phyloP scores from a whole-genome alignment of 495 filamentous ascomycete genomes.

The Endocarpon pusillum region DNA sequence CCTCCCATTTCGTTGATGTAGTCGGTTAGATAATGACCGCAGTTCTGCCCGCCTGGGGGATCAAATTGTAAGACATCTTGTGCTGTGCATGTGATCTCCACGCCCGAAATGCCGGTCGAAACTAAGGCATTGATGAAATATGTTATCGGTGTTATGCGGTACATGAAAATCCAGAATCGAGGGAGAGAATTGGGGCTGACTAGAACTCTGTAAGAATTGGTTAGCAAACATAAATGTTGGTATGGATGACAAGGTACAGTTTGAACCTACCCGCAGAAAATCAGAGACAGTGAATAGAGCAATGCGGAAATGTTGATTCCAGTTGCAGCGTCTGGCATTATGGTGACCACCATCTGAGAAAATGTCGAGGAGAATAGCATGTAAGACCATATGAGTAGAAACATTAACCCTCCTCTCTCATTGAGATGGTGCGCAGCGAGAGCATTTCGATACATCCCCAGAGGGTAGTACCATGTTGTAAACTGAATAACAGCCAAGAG shows the following conservation, averaged over 20 bases:
- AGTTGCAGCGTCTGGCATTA: conserved; percentile 42
- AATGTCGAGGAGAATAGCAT: conserved; percentile 45
- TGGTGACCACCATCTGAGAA: conserved; percentile 47
- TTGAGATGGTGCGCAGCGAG: conserved; percentile 24
- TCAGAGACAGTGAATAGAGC: conserved; percentile 41
- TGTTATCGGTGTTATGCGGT: conserved; percentile 56
- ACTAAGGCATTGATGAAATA: conserved; percentile 52
- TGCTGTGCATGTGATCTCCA: conserved; percentile 33
- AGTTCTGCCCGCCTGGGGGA: conserved; percentile 33
- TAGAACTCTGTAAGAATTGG: conserved; percentile 34
- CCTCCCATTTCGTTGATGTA: conserved; percentile 36
- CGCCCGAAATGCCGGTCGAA: conserved; percentile 41
- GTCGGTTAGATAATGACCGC: conserved; percentile 33
- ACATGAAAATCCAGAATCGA: conserved; percentile 74
- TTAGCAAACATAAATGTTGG: neutral
- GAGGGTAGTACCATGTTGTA: conserved; percentile 35
- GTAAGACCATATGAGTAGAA: conserved; percentile 37
- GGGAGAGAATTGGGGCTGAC: conserved; percentile 42
- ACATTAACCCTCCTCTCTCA: conserved; percentile 40
- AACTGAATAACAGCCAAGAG: conserved; percentile 32
- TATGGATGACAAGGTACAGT: conserved; percentile 8
- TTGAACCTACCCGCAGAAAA: conserved; percentile 35
- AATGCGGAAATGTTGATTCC: conserved; percentile 45
- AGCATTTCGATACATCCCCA: conserved; percentile 27
- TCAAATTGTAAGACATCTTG: conserved; percentile 40